Percentiles rank a stretch among this genome's conserved stretches.
Conservation (phyloP, 2,329 filamentous ascomycete species). For the Sclerotiophoma versabilis region DNA sequence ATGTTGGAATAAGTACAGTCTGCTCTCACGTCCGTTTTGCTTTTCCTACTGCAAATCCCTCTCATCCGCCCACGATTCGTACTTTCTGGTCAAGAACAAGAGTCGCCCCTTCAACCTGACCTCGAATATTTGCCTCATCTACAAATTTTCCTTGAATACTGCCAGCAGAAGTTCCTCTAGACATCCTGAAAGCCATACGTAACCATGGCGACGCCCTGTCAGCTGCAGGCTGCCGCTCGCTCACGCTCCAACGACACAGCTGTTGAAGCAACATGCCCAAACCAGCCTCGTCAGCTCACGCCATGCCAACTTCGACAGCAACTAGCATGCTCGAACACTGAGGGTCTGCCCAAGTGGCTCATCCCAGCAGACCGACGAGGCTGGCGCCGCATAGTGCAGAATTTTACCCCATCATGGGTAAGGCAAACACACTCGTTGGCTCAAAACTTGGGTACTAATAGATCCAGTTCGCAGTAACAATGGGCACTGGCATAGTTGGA, state of each 20-base stretch:
- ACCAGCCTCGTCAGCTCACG: constrained; percentile 10
- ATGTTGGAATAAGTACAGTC: neutral
- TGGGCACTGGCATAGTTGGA: constrained; percentile 49
- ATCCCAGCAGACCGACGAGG: constrained; percentile 32
- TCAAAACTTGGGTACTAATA: no score
- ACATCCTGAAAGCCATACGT: neutral
- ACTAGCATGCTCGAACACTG: neutral
- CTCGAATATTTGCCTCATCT: neutral
- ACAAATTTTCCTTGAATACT: neutral
- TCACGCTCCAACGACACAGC: constrained; percentile 12
- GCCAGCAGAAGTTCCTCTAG: no score
- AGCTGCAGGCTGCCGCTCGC: constrained; percentile 2
- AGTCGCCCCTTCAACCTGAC: neutral
- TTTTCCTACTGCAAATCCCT: neutral
- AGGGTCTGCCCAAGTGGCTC: constrained; percentile 32
- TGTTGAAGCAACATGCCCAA: constrained; percentile 8
- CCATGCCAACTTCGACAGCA: constrained; percentile 15
- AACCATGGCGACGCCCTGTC: constrained; percentile 10
- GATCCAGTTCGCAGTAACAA: constrained; percentile 31
- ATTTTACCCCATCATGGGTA: constrained; percentile 48
- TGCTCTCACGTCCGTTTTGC: neutral
- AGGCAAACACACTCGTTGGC: neutral
- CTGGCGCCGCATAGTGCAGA: constrained; percentile 43
- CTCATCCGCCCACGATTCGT: no score
- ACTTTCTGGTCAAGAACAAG: no score